phyloP scores from a whole-genome alignment of 768 basidiomycete genomes.

The Kwoniella mangroviensis region DNA sequence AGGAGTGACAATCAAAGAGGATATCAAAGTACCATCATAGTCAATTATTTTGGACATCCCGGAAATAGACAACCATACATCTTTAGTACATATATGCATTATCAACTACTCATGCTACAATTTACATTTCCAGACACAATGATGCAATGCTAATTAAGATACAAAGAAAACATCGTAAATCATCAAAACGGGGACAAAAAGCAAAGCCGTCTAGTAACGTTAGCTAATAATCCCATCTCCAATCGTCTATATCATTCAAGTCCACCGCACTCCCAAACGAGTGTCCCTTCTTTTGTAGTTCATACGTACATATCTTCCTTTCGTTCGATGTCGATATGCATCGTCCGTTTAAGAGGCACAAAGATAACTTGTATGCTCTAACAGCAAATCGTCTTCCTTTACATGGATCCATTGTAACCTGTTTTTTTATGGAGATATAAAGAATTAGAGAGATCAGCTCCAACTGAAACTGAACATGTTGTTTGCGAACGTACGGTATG shows the following conservation, averaged over 20 bases:
- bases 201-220: no score
- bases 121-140: no score
- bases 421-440: no score
- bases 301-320: conserved; percentile 43
- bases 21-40: conserved; percentile 4
- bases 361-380: conserved; percentile 36
- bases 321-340: conserved; percentile 30
- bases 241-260: conserved; percentile 45
- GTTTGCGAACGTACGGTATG: conserved; percentile 18
- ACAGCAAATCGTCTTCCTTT: conserved; percentile 33
- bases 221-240: conserved; percentile 31
- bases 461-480: not conserved
- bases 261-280: conserved; percentile 32
- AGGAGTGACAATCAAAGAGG: conserved; percentile 8
- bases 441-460: not conserved
- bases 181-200: no score
- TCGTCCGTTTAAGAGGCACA: conserved; percentile 39
- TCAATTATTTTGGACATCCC: not conserved
- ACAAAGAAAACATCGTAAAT: no score
- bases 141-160: not conserved
- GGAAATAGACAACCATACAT: conserved; percentile 4
- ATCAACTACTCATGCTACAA: conserved; percentile 8
- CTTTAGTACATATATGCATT: conserved; percentile 6
- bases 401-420: conserved; percentile 36
- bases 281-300: conserved; percentile 37